Base-by-base conservation (phyloP, 176 grass and related monocot species). In the Elymus sibiricus region DNA sequence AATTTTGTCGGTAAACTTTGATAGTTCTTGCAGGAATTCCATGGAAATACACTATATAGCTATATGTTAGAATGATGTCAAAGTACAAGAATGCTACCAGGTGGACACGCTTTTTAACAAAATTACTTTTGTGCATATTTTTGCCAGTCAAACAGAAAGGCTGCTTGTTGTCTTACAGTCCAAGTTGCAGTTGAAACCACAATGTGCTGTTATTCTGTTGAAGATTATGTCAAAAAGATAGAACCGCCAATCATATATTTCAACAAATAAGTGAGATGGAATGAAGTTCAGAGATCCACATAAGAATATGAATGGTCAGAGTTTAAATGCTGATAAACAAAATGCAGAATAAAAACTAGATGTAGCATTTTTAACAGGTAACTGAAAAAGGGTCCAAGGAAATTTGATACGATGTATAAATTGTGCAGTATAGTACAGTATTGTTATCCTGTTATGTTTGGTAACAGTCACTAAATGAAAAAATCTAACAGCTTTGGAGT, bases 51-150 rank as follows among this genome's bases (percentile, higher is more conserved):
- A 58, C 19, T 22, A 21, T 58, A 46, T 13, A 12, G 27, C 5
- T 32, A 17, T 21, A 78, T 38, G 51, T 22, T 78, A 78, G 73
- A 25, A 59, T 32, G 14, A 37, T 73, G 51, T 14, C 49, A 59
- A 78, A 22, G 15, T 68, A 58, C 53, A 82, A 82, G 32, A 35
- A 70, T 82, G 43, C 64, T 35, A n/a, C 62, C 46, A 82, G 29
- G 21, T 38, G 53, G 4, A 1, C 42, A 49, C 29, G 14, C 53
- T 22, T 49, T 74, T 74, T 74, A 28, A 21, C 63, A 46, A 25
- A 13, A 27, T 26, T 37, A 55, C 43, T 68, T 82, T 16, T 5
- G 63, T 25, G 24, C 12, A 17, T 82, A 22, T 7, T 70, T 55
- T 66, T 5, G 44, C 79, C 28, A 47, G 39, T 65, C 25, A 43